phyloP scores from a whole-genome alignment of 345 rosid species.

The Orychophragmus violaceus region DNA sequence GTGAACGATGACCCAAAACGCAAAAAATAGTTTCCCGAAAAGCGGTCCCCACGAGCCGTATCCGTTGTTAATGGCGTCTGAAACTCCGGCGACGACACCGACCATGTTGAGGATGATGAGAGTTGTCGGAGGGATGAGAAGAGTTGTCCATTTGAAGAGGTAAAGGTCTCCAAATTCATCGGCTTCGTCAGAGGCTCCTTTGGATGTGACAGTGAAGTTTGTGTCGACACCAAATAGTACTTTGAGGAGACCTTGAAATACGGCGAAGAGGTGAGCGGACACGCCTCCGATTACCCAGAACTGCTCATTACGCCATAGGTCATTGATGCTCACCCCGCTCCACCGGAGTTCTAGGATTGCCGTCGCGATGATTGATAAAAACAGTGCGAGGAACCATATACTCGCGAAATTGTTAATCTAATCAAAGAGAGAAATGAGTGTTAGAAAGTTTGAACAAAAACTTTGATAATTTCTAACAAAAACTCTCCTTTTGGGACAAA shows the following conservation, averaged over 20 bases:
- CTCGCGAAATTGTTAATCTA: slow-evolving; percentile 84
- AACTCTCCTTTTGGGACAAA: too few species aligned
- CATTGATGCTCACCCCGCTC: slow-evolving; percentile 85
- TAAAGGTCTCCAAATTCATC: slow-evolving; percentile 88
- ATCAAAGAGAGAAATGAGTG: neutral
- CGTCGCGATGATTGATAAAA: slow-evolving; percentile 81
- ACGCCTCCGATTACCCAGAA: slow-evolving; percentile 98
- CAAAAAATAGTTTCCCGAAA: slow-evolving; percentile 85
- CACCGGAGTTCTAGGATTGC: slow-evolving; percentile 83
- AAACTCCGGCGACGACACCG: slow-evolving; percentile 79
- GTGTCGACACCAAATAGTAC: slow-evolving; percentile 92
- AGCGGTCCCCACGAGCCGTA: slow-evolving; percentile 90
- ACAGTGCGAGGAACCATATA: slow-evolving; percentile 84
- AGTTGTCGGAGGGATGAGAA: slow-evolving; percentile 92
- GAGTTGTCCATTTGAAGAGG: slow-evolving; percentile 97
- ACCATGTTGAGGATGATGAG: slow-evolving; percentile 89
- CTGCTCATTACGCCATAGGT: slow-evolving; percentile 95
- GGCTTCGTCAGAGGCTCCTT: slow-evolving; percentile 52
- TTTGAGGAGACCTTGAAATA: slow-evolving; percentile 95
- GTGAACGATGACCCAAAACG: slow-evolving; percentile 94
- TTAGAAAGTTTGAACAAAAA: too few species aligned
- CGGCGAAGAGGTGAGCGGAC: slow-evolving; percentile 92
- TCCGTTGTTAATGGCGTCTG: slow-evolving; percentile 84
- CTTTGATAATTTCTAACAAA: too few species aligned
- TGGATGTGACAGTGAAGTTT: slow-evolving; percentile 89